These are phyloP conservation scores for Phytopythium chamaehyphon DNA, from an alignment of 352 stramenopile genomes.

Conservation along the genomic window DNA sequence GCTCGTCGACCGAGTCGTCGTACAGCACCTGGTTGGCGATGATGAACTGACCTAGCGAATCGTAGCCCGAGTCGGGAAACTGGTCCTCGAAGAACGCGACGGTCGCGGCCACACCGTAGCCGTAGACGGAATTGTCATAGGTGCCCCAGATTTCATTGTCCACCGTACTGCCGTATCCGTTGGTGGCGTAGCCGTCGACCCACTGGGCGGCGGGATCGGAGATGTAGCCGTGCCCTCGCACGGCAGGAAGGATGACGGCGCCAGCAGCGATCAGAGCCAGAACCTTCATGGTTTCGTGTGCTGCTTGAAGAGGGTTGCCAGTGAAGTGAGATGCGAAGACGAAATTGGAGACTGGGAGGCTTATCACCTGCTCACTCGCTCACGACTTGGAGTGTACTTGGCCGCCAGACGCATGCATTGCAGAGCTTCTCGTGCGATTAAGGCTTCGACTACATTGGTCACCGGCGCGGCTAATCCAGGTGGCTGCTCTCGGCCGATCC, in stretches of 20 bases:
- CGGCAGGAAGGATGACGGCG: conserved; percentile 11
- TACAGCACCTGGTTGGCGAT: conserved; percentile 35
- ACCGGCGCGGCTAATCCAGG: too few species aligned
- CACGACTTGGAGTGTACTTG: too few species aligned
- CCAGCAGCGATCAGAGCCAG: conserved; percentile 18
- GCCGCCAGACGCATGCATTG: not conserved
- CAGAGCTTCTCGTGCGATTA: not conserved
- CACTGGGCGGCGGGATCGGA: conserved; percentile 32
- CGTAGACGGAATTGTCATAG: conserved; percentile 18
- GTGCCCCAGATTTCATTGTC: conserved; percentile 32
- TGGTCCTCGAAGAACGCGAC: conserved; percentile 25
- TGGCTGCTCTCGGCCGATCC: too few species aligned
- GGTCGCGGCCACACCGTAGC: conserved; percentile 12
- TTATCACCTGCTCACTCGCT: too few species aligned
- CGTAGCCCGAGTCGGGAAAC: conserved; percentile 26
- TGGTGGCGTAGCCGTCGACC: conserved; percentile 29
- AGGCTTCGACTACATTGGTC: too few species aligned
- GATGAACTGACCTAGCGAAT: conserved; percentile 35
- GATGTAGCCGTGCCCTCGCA: conserved; percentile 32
- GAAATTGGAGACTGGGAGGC: conserved; percentile 17
- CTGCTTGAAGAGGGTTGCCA: not conserved
- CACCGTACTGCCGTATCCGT: conserved; percentile 41
- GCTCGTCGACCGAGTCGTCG: conserved; percentile 12
- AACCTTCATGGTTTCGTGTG: not conserved
- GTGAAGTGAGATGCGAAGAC: not conserved